These are phyloP conservation scores for Comarum palustre DNA, from an alignment of 306 rosid genomes.

Conservation along the genomic window DNA sequence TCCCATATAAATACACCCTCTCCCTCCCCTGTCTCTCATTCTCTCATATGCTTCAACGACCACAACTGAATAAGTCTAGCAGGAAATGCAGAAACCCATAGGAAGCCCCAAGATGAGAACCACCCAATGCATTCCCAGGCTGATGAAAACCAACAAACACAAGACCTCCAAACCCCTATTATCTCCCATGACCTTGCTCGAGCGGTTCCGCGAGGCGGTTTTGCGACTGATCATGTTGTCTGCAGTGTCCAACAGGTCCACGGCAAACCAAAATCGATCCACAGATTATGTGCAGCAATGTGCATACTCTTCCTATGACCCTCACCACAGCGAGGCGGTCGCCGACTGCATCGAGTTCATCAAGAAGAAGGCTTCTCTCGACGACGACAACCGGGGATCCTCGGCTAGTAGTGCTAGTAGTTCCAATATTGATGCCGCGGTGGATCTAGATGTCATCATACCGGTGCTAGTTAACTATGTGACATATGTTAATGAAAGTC, in stretches of 20 bases:
- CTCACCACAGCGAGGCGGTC: conserved; percentile 74
- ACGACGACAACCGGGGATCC: conserved; percentile 26
- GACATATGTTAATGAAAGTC: background rate
- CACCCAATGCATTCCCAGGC: conserved; percentile 64
- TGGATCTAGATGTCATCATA: conserved; percentile 22
- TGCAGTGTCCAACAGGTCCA: conserved; percentile 60
- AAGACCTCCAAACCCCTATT: conserved; percentile 38
- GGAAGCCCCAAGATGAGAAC: conserved; percentile 22
- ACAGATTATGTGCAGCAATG: conserved; percentile 23
- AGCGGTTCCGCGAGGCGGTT: conserved; percentile 82
- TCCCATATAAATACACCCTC: conserved; percentile 21
- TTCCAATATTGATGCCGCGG: conserved; percentile 7
- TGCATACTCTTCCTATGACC: conserved; percentile 28
- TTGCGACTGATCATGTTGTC: conserved; percentile 78
- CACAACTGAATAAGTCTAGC: background rate
- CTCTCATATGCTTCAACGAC: background rate
- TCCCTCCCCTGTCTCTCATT: background rate
- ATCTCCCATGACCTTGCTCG: conserved; percentile 59
- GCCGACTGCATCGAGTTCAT: conserved; percentile 92
- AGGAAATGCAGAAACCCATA: conserved; percentile 17
- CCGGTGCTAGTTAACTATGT: conserved; percentile 29
- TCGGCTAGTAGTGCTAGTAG: conserved; percentile 19
- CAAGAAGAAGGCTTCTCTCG: conserved; percentile 54
- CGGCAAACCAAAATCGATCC: conserved; percentile 12
- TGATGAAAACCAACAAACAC: conserved; percentile 34